Percentiles rank a stretch among this genome's conserved stretches.
Conservation (phyloP, 1,284 basidiomycete genomes). For the Ganoderma meredithae region DNA sequence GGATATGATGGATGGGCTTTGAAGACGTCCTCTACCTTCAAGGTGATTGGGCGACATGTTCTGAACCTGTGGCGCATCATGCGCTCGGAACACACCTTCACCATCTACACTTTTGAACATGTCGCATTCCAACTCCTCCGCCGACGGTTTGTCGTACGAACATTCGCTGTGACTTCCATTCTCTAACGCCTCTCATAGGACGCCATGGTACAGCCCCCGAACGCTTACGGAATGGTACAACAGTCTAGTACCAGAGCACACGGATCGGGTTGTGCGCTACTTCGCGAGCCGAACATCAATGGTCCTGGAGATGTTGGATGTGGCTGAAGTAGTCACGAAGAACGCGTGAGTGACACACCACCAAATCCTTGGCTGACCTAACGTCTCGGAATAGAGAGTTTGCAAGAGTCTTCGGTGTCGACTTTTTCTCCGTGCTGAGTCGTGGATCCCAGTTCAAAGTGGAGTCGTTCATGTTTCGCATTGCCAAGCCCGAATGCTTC, state of each 20-base stretch:
- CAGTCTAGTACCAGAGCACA: slow-evolving; percentile 64
- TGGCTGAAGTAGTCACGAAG: slow-evolving; percentile 84
- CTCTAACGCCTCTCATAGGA: slow-evolving; percentile 49
- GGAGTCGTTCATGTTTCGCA: slow-evolving; percentile 97
- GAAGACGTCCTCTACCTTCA: slow-evolving; percentile 84
- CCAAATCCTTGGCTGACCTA: not conserved
- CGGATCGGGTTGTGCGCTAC: slow-evolving; percentile 66
- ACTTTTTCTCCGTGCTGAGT: slow-evolving; percentile 95
- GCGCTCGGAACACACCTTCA: slow-evolving; percentile 83
- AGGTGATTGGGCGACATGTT: slow-evolving; percentile 88
- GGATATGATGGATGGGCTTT: slow-evolving; percentile 77
- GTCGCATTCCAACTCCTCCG: slow-evolving; percentile 83
- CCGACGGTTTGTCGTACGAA: slow-evolving; percentile 58
- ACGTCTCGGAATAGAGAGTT: slow-evolving; percentile 74
- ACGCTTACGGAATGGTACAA: slow-evolving; percentile 81
- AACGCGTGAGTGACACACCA: slow-evolving; percentile 70
- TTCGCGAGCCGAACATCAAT: slow-evolving; percentile 69
- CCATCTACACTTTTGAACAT: slow-evolving; percentile 91
- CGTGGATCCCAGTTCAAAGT: slow-evolving; percentile 98
- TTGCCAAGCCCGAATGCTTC: slow-evolving; percentile 97
- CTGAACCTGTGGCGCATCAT: slow-evolving; percentile 95
- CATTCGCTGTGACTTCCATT: not conserved
- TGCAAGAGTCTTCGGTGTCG: slow-evolving; percentile 95
- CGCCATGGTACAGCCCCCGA: slow-evolving; percentile 77
- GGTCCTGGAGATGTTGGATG: slow-evolving; percentile 81